Percentiles rank a stretch among this genome's conserved stretches.
These are phyloP conservation scores for Microsporum ferrugineum DNA, from an alignment of 2,329 filamentous ascomycete species.

Conservation along the genomic window DNA sequence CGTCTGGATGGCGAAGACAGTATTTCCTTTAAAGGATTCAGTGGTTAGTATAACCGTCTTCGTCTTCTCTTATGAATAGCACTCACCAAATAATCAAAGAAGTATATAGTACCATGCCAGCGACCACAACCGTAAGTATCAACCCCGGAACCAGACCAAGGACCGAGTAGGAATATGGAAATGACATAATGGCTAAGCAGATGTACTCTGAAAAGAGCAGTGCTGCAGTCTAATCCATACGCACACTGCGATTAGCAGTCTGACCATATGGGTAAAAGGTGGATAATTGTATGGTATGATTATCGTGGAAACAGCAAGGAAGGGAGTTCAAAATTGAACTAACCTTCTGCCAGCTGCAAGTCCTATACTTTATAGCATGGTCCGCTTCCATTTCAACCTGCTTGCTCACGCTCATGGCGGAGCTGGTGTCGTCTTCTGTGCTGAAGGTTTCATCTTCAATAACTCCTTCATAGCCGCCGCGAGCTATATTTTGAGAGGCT, in stretches of 20 bases:
- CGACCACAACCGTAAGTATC: conserved; percentile 70
- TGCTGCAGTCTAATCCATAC: conserved; percentile 53
- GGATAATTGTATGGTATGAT: background rate
- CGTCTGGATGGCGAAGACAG: conserved; percentile 78
- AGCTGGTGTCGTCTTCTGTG: background rate
- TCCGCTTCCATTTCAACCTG: conserved; percentile 68
- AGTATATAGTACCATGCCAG: conserved; percentile 71
- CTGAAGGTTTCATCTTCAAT: background rate
- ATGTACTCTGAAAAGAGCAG: conserved; percentile 93
- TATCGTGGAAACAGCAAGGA: background rate
- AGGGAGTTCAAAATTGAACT: conserved; percentile 13
- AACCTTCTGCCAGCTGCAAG: conserved; percentile 86
- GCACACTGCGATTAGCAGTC: background rate
- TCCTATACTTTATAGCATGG: conserved; percentile 78
- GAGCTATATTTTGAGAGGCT: background rate
- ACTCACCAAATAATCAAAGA: conserved; percentile 53
- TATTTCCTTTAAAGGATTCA: conserved; percentile 55
- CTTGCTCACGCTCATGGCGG: conserved; percentile 36
- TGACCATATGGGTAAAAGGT: background rate
- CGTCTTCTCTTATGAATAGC: background rate
- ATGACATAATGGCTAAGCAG: conserved; percentile 86
- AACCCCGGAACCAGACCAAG: conserved; percentile 78
- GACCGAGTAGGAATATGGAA: conserved; percentile 83
- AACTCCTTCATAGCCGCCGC: background rate
- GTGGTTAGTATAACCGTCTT: conserved; percentile 1